These are phyloP conservation scores for Elaeis oleifera DNA, from an alignment of 202 grass and related monocot genomes.

Conservation along the genomic window DNA sequence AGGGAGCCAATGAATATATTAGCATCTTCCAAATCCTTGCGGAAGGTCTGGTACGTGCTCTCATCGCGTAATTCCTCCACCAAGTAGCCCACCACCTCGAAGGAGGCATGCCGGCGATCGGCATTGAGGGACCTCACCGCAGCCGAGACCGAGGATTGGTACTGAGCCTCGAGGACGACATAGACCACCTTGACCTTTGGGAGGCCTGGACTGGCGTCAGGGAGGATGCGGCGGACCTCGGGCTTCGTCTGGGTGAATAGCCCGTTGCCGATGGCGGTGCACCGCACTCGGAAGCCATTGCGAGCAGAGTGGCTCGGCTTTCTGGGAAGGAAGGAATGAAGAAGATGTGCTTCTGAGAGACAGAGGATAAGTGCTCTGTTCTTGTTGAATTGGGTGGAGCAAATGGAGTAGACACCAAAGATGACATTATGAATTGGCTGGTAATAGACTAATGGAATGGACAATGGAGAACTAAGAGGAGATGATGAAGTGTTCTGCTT, in stretches of 20 bases:
- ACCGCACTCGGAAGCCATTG: conserved; percentile 28
- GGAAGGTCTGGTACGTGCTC: conserved; percentile 59
- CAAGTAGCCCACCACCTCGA: conserved; percentile 88
- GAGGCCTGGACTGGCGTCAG: conserved; percentile 19
- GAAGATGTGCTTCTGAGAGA: conserved; percentile 27
- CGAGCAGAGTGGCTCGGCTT: not conserved
- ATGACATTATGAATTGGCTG: conserved; percentile 35
- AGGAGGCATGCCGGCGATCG: conserved; percentile 39
- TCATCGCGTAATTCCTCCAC: conserved; percentile 85
- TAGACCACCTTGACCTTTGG: conserved; percentile 88
- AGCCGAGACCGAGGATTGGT: conserved; percentile 77
- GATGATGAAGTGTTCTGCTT: not conserved
- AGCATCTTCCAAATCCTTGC: conserved; percentile 70
- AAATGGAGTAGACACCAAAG: conserved; percentile 70
- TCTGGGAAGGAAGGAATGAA: conserved; percentile 57
- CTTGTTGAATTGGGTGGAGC: conserved; percentile 40
- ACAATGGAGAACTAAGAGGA: not conserved
- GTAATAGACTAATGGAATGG: not conserved
- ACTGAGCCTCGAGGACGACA: conserved; percentile 98
- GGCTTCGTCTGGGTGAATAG: conserved; percentile 94
- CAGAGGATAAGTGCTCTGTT: conserved; percentile 5
- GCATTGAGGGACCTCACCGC: conserved; percentile 72
- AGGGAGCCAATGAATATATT: conserved; percentile 96
- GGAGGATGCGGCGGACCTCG: conserved; percentile 80
- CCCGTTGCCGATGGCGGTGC: conserved; percentile 65